Base-by-base conservation (phyloP, 257 asterid genomes). In the Asclepias syriaca region DNA sequence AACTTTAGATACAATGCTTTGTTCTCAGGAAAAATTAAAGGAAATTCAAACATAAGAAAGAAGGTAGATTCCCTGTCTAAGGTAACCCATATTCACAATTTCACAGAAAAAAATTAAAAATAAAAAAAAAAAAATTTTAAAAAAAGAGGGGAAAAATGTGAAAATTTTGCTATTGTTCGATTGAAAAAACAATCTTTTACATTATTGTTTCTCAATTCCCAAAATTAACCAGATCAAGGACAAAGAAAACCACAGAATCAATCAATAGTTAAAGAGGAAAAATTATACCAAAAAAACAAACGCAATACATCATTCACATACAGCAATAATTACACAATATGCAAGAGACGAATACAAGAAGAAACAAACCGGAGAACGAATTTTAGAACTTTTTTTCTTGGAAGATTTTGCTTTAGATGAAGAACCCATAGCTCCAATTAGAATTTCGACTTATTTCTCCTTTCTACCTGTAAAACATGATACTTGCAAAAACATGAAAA, bases 351-450 rank as follows among this genome's bases (percentile, higher is more conserved):
- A 66, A 2, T 7, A 63, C 8, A 19, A 60, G 60, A 69, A 24
- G 46, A 69, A 48, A 76, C 18, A 60, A 70, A 88, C 96, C 93
- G 80, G 66, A 37, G 84, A 85, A 70, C 84, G 83, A 64, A 78
- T 66, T 68, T 84, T 91, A 61, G 87, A 82, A 80, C 85, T 88
- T 81, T 74, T 87, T 77, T 71, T 79, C 83, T 82, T 88, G 10
- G 85, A 81, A 37, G 88, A 78, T 79, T 88, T 90, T 65, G 66
- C 34, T 55, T 78, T 87, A 1, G 93, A 86, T 67, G 87, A 84
- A 76, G 89, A 88, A 84, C 67, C 87, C 70, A 66, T 77, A 77
- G 69, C 72, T 29, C 77, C 86, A 89, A 87, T 84, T 72, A 75
- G 54, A 37, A 72, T 12, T 75, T 45, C 27, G 63, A 56, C 32